Evolutionary conservation across 768 basidiomycete genomes (phyloP), one percentile per base, ranked within the genome.

Genomic region (Naematelia aurantialba): DNA sequence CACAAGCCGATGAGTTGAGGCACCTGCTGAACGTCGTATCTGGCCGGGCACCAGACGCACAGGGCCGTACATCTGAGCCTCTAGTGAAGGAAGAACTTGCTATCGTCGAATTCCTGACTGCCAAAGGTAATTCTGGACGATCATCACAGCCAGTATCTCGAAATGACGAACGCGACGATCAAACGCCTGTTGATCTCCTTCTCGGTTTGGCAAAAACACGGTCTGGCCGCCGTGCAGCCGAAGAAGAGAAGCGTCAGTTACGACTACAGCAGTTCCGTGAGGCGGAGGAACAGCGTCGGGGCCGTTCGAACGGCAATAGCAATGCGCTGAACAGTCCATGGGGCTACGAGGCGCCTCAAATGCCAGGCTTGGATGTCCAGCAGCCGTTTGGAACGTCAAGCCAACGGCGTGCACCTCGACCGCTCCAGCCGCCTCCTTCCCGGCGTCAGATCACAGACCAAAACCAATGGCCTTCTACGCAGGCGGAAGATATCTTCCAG

Each of bases 61-160:
- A 73, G 39, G 78, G 78, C 14, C 60, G 64, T 12, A 55, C 72
- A 2, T 78, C 78, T 0, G 74, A 76, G 57, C 75, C 78, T 0
- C 69, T 77, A 17, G 78, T 78, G 19, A 76, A 77, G 54, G 76
- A 77, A 55, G 78, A 78, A 64, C 65, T 78, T 4, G 78, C 78
- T 25, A 76, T 78, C 45, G 78, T 77, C 39, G 78, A 78, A 39
- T 76, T 78, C 54, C 65, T 78, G 22, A 77, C 73, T 2, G 72
- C 75, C 19, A 75, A 76, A 19, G 52, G 52, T 2, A 39, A 8
- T 39, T 39, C 34, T 39, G 34, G 34, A 39, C 34, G 42, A 58
- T 70, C 31, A 70, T 62, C 58, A 56, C 52, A 22, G 49, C 65
- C 14, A 63, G 56, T 47, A 30, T 60, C 25, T 27, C 56, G n/a